Evolutionary conservation across 1,284 basidiomycete species (phyloP), one percentile per base, ranked within the genome.

Genomic region (Phylloboletellus chloephorus): DNA sequence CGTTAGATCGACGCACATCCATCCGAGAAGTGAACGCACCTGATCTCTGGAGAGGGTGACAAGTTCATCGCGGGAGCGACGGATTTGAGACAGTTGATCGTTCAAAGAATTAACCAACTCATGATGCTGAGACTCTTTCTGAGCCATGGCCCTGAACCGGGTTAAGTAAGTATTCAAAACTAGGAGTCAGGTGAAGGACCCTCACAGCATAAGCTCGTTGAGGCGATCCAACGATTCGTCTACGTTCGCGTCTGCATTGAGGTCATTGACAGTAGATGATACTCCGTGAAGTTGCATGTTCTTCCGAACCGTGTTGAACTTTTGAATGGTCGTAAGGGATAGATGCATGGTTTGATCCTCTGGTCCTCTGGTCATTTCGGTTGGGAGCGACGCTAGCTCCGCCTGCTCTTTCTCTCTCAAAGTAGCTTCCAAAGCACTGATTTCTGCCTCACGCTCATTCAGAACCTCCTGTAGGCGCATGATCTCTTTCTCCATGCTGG

Each of bases 401-500:
- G 41, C 11, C 10, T 47, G 41, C 19, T 72, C 67, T 53, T 67
- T 74, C 48, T 76, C 72, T 56, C 70, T 77, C 46, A 88, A 55
- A 3, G 78, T 79, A 39, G 71, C 66, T 63, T 94, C 93, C 15
- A 96, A 72, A 23, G 73, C 65, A 26, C 72, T 69, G 43, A 95
- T 95, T 65, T 95, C 92, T 21, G 80, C 73, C 63, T 95, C 92
- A 33, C 92, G 78, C 53, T 92, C 87, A 53, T 82, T 84, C 46
- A 96, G 70, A 17, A 91, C 87, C 54, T 92, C 84, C 60, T 94
- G 90, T 21, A 94, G 66, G 41, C 89, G 79, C 81, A 88, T 88
- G 43, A 94, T 90, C 66, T 96, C 93, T 55, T 88, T 84, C 66
- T 95, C 90, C 46, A 95, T 72, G 58, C 89, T 92, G 20, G 76